Conservation (phyloP, 306 rosid species). For the Echinosophora koreensis region DNA sequence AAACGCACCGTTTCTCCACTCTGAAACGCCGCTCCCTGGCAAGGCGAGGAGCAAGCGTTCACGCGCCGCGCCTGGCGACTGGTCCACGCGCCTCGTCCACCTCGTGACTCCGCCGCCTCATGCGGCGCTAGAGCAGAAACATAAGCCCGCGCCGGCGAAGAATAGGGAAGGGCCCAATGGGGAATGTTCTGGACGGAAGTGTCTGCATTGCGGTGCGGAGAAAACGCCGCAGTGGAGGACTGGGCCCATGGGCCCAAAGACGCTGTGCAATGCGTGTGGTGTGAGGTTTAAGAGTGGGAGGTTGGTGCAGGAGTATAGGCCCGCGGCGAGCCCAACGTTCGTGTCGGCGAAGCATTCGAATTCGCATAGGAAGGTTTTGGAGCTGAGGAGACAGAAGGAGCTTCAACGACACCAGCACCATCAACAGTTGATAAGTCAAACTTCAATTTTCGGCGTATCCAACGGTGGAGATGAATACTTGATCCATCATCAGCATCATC, state of each 20-base stretch:
- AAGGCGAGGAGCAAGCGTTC: constrained; percentile 97
- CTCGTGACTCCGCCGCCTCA: constrained; percentile 45
- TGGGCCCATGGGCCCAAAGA: constrained; percentile 82
- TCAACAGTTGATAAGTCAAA: constrained; percentile 58
- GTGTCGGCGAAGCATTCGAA: constrained; percentile 69
- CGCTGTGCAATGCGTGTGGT: constrained; percentile 78
- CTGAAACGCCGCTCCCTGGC: constrained; percentile 87
- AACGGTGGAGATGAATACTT: constrained; percentile 83
- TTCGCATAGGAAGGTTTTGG: constrained; percentile 79
- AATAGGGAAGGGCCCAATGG: constrained; percentile 53
- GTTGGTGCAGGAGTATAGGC: constrained; percentile 73
- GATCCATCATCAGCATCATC: constrained; percentile 63
- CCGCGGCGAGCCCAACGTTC: constrained; percentile 78
- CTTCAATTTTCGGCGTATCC: constrained; percentile 77
- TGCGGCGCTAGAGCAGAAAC: constrained; percentile 32
- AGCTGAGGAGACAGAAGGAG: constrained; percentile 73
- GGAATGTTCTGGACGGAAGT: constrained; percentile 62
- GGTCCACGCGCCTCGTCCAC: constrained; percentile 97
- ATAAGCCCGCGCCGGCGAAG: constrained; percentile 41
- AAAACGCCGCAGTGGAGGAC: constrained; percentile 86
- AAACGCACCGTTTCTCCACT: constrained; percentile 65
- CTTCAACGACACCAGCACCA: constrained; percentile 61
- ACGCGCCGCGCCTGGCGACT: constrained; percentile 93
- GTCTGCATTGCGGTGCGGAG: constrained; percentile 72
- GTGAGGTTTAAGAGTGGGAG: constrained; percentile 77